Evolutionary conservation across 352 stramenopile genomes (phyloP).

Genomic region (Pythium phragmitis): DNA sequence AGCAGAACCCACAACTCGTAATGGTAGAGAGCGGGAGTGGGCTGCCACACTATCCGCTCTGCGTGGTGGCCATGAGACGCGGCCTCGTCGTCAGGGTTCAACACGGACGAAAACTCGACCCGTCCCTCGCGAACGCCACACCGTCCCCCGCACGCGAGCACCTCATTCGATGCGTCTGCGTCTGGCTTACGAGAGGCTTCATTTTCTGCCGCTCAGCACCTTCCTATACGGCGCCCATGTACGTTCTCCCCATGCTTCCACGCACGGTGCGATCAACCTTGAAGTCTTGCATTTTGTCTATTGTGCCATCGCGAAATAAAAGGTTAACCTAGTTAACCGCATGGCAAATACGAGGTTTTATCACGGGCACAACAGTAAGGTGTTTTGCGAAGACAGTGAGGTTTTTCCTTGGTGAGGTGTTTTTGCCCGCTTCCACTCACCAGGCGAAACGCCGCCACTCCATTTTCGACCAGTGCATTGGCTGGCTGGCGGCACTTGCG

Average conservation of each 20-base stretch:
- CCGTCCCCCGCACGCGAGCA: background rate
- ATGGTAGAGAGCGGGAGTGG: background rate
- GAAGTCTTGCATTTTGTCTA: too few species aligned
- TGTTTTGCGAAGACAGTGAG: background rate
- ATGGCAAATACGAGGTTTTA: too few species aligned
- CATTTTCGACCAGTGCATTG: conserved; percentile 19
- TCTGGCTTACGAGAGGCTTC: background rate
- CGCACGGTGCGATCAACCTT: too few species aligned
- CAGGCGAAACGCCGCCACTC: conserved; percentile 22
- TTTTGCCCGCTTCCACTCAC: conserved; percentile 29
- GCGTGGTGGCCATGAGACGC: background rate
- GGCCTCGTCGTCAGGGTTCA: too few species aligned
- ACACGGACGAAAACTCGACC: too few species aligned
- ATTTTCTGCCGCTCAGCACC: too few species aligned
- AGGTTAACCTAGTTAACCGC: too few species aligned
- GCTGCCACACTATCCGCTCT: background rate
- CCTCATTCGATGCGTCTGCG: background rate
- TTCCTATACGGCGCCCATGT: too few species aligned
- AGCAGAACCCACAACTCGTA: background rate
- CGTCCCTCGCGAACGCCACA: background rate
- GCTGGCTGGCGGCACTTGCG: conserved; percentile 6
- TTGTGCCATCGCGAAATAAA: background rate
- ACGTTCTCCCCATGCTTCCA: background rate
- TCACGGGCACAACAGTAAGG: background rate
- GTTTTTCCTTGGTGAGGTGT: background rate